Evolutionary conservation across 768 basidiomycete species (phyloP), one percentile per base, ranked within the genome.

Genomic region (Leccinum disarticulatum): DNA sequence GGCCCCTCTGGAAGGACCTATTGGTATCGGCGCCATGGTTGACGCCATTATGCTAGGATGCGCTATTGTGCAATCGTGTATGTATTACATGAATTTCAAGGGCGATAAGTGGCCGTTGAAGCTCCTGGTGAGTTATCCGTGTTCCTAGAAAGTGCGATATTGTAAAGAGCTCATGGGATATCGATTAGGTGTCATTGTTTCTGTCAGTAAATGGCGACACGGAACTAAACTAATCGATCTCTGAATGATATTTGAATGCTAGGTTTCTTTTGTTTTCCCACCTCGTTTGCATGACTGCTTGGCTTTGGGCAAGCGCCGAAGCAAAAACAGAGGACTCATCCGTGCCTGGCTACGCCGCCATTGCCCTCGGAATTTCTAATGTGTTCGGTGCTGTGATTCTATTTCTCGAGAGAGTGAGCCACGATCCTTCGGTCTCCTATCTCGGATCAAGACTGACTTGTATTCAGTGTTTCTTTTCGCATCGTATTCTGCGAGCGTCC

Each of bases 1-100:
- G 66, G 69, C 25, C 49, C 66, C 64, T 66, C 66, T 70, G 61
- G 68, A 62, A 55, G 70, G 71, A 52, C 70, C 69, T 6, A 57
- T 72, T 19, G 55, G 59, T 35, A 27, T 70, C 30, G 66, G 68
- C 33, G 54, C 62, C 10, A 56, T 73, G 36, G 35, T 68, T 51
- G 62, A 64, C 36, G 66, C 71, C 17, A 35, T 66, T 51, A 50
- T 70, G 56, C 56, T 72, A 2, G 70, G 70, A 54, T 66, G 70
- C 38, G 56, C 53, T 47, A 50, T 72, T 36, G 58, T 72, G 38
- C 70, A 70, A 55, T 66, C 64, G 6, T 68, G 61, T 58, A 52
- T 70, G 50, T 72, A 70, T 57, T 70, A 59, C 68, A 64, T 60
- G 15, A 70, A 64, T 43, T 50, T 62, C 51, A 57, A 54, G 51